These are phyloP conservation scores for Rhizophora apiculata DNA, from an alignment of 345 rosid species.

Conservation along the genomic window DNA sequence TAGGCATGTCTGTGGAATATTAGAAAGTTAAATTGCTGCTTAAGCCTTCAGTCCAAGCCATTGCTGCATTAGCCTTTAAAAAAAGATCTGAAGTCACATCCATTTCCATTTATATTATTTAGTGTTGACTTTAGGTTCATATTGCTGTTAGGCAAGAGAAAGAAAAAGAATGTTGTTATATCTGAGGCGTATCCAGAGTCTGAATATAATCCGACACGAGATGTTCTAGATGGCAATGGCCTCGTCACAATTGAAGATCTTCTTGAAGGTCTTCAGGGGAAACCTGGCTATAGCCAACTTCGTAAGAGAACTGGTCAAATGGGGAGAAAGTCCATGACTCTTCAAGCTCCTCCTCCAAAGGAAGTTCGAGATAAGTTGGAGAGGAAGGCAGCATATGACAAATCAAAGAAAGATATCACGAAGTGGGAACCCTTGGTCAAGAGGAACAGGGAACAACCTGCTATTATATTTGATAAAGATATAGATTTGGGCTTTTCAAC, in stretches of 20 bases:
- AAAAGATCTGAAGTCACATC: not conserved
- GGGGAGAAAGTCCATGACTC: slow-evolving; percentile 46
- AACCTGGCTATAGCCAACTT: slow-evolving; percentile 55
- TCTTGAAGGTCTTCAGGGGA: slow-evolving; percentile 59
- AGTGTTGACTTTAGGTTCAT: not conserved
- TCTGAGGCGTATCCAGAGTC: slow-evolving; percentile 87
- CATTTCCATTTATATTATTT: not conserved
- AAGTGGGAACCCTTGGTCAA: slow-evolving; percentile 81
- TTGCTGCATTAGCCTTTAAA: no score
- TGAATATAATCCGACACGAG: slow-evolving; percentile 80
- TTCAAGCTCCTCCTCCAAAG: slow-evolving; percentile 80
- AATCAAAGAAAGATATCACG: slow-evolving; percentile 55
- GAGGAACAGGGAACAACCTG: slow-evolving; percentile 83
- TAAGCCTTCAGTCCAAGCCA: no score
- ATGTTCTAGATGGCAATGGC: slow-evolving; percentile 69
- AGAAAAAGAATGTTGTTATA: slow-evolving; percentile 43
- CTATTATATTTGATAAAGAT: slow-evolving; percentile 69
- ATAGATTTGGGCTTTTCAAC: slow-evolving; percentile 72
- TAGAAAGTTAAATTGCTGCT: not conserved
- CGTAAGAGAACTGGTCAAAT: slow-evolving; percentile 46
- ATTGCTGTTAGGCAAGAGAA: slow-evolving; percentile 51
- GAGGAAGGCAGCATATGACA: slow-evolving; percentile 59
- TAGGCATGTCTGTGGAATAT: not conserved
- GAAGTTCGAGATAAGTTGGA: slow-evolving; percentile 66
- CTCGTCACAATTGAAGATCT: slow-evolving; percentile 60